Base-by-base conservation (phyloP, 202 grass and related monocot species). In the Brachypodium distachyon region DNA sequence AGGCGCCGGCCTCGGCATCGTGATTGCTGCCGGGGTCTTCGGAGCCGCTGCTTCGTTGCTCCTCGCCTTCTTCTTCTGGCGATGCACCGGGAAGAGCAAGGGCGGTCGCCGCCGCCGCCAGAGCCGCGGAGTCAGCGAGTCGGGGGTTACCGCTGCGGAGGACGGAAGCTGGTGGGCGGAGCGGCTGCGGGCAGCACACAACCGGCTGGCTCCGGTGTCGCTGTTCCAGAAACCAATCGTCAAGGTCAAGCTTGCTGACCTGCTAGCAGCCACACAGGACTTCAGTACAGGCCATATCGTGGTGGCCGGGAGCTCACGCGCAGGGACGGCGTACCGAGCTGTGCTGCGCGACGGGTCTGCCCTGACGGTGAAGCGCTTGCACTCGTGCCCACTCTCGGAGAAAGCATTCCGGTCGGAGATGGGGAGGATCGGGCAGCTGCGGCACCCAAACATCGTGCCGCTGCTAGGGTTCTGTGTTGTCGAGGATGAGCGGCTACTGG, bases 221-320 rank as follows among this genome's bases (percentile, higher is more conserved):
- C 77, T 95, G 27, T 98, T 98, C 81, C 91, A 92, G 86, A 90
- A 98, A 53, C 96, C 91, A 7, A 95, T 98, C 81, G 87, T 92
- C 33, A 98, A 98, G 85, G 89, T 98, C 64, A 95, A 92, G 87
- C 85, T 98, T 4, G 89, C 89, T 6, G 96, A 98, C 87, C 90
- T 98, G 17, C 76, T 98, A 87, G 70, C 87, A 0, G 95, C 91
- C 33, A 98, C 95, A 11, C 70, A 87, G 44, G 87, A 88, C 40
- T 98, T 98, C 83, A 90, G 74, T 66, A 84, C 91, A 6, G 74
- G 79, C 76, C 84, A 92, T 79, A 92, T 98, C 77, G 87, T 98
- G 16, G 68, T 85, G 28, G 89, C 95, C 12, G 95, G 95, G 23
- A 98, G 95, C 86, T 78, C 87, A n/a, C 95, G 91, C 58, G 75